Evolutionary conservation across 345 rosid species (phyloP), one percentile per base, ranked within the genome.

Genomic region (Aquilaria yunnanensis): DNA sequence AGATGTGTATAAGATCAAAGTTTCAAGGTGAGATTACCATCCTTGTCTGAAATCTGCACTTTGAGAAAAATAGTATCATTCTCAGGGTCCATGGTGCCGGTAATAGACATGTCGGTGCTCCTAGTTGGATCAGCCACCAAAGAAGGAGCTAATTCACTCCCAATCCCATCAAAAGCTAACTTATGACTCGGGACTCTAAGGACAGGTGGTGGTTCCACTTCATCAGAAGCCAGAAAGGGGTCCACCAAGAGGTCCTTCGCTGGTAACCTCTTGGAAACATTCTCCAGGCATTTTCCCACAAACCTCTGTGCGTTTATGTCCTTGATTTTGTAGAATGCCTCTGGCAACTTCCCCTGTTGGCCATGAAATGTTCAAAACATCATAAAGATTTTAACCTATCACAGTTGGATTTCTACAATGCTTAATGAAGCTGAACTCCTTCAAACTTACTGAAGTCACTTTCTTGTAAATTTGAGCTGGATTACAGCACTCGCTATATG

Each of bases 381-480:
- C 1, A 37, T 37, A 37, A 37, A 9, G 8, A 37, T 37, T 3
- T 37, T 37, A 37, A 37, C 5, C 43, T 37, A 37, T 37, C 43
- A 37, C 43, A 37, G 43, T 37, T 37, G 5, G 43, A 37, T 37
- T 9, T 5, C 1, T 16, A 2, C 30, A 31, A 3, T 41, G 11
- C 4, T 59, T 0, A 60, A 30, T 33, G 47, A 54, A 32, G 31
- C 43, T 47, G 30, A 51, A 32, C 29, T 37, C 7, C 1, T 51
- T 6, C 11, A 47, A 61, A 52, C 89, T 69, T 77, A 94, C 99
- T 76, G 87, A 77, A 41, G 96, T 83, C 54, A 94, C 99, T 83
- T 90, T 94, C 83, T 88, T 90, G 85, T 94, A 94, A 65, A 94
- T 94, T 70, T 90, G 96, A 4, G 97, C 97, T 0, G 95, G 89